phyloP scores from a whole-genome alignment of 2,329 filamentous ascomycete genomes.

The Cladorrhinum sp. region DNA sequence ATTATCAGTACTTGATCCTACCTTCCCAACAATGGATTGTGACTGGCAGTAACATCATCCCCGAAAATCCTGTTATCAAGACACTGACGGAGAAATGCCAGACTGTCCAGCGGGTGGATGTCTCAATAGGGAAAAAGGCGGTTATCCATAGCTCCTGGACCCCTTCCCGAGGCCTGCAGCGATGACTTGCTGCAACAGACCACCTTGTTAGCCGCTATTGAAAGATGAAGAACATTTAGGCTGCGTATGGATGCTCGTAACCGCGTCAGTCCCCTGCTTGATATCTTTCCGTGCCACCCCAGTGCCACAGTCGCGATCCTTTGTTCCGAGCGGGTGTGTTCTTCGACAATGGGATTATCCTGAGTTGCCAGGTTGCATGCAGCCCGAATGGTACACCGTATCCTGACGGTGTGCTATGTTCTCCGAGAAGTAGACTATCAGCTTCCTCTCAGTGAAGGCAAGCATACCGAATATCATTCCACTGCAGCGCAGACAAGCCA shows the following conservation, averaged over 20 bases:
- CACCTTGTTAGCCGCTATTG: conserved; percentile 15
- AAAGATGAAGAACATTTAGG: not conserved
- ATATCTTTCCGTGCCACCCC: not conserved
- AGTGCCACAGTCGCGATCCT: conserved; percentile 1
- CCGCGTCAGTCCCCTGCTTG: conserved; percentile 9
- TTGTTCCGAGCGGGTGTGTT: not conserved
- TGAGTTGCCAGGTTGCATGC: not conserved
- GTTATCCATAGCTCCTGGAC: not conserved
- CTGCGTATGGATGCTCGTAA: conserved; percentile 6
- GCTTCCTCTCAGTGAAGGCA: not conserved
- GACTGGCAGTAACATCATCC: not conserved
- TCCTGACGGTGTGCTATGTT: not conserved
- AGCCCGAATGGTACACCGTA: not conserved
- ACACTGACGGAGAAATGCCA: not conserved
- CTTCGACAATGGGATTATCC: not conserved
- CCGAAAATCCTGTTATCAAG: not conserved
- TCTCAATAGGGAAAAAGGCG: not conserved
- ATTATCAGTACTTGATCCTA: not conserved
- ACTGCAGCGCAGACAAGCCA: not conserved
- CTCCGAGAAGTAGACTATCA: not conserved
- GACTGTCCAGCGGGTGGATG: not conserved
- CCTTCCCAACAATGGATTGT: not conserved
- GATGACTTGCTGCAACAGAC: not conserved
- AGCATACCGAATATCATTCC: not conserved
- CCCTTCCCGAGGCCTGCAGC: not conserved